These are phyloP conservation scores for Phytopythium montanum DNA, from an alignment of 352 stramenopile genomes.

Conservation along the genomic window DNA sequence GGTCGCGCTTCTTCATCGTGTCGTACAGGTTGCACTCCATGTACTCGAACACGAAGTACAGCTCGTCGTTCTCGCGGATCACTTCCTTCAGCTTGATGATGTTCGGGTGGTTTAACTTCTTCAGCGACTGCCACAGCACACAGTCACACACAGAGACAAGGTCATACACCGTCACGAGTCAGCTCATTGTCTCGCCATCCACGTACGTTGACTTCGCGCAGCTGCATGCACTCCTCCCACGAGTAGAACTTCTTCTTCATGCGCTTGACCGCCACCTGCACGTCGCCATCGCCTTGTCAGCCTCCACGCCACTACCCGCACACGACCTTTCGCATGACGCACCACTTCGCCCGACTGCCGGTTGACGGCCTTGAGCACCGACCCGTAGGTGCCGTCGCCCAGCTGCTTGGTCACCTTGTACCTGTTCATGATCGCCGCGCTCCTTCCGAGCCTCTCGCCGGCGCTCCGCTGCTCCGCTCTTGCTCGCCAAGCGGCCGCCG, in stretches of 20 bases:
- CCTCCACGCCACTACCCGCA: not conserved
- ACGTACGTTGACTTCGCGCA: slow-evolving; percentile 95
- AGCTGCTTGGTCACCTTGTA: slow-evolving; percentile 96
- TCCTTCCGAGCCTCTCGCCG: too few species aligned
- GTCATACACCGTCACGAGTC: slow-evolving; percentile 4
- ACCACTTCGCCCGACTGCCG: slow-evolving; percentile 92
- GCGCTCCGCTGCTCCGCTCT: not conserved
- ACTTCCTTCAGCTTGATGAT: slow-evolving; percentile 99
- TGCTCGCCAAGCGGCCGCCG: not conserved
- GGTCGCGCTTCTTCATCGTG: slow-evolving; percentile 92
- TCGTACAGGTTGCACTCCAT: slow-evolving; percentile 99
- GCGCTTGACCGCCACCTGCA: slow-evolving; percentile 93
- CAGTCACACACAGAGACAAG: not conserved
- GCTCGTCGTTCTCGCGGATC: slow-evolving; percentile 95
- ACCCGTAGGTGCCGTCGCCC: slow-evolving; percentile 95
- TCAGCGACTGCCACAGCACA: slow-evolving; percentile 66
- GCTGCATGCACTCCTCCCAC: slow-evolving; percentile 95
- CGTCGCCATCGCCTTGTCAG: not conserved
- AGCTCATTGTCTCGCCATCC: not conserved
- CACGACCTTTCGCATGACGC: slow-evolving; percentile 12
- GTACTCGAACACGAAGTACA: slow-evolving; percentile 99
- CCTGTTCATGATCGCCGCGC: slow-evolving; percentile 69
- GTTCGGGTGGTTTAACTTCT: slow-evolving; percentile 96
- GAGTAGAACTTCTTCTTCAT: slow-evolving; percentile 98
- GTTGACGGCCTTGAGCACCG: slow-evolving; percentile 94